Percentiles rank a stretch among this genome's conserved stretches.
Evolutionary conservation across 179 eudicot species (phyloP).

Genomic region (Sideroxylon spinosum): DNA sequence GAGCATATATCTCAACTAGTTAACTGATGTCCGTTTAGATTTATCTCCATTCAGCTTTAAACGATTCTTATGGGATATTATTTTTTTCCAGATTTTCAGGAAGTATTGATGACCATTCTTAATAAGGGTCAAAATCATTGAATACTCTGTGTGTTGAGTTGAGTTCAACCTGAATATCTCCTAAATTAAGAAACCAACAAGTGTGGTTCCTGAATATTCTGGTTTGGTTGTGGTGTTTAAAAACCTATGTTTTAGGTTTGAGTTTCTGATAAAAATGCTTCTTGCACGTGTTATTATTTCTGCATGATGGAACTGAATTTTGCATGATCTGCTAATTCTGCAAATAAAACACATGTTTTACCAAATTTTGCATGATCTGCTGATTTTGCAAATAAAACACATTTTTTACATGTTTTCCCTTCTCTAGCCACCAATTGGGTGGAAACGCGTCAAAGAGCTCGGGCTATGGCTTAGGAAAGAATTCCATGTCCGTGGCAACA

Average conservation of each 20-base stretch:
- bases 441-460: conserved; percentile 55
- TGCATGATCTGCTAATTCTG: no score
- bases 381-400: background rate
- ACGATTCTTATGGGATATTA: background rate
- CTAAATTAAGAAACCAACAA: background rate
- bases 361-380: background rate
- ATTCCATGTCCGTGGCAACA: conserved; percentile 49
- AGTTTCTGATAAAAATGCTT: background rate
- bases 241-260: background rate
- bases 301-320: background rate
- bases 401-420: background rate
- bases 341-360: no score
- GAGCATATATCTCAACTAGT: background rate
- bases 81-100: background rate
- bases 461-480: conserved; percentile 69
- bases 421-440: conserved; percentile 82
- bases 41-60: conserved; percentile 4
- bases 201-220: background rate
- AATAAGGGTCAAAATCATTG: background rate
- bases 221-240: background rate
- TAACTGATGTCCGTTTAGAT: background rate
- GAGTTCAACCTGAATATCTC: background rate
- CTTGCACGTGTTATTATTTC: background rate
- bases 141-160: background rate
- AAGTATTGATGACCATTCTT: background rate